Percentiles rank a stretch among this genome's conserved stretches.
Conservation (phyloP, 2,329 filamentous ascomycete species). For the Ascochyta lentis region DNA sequence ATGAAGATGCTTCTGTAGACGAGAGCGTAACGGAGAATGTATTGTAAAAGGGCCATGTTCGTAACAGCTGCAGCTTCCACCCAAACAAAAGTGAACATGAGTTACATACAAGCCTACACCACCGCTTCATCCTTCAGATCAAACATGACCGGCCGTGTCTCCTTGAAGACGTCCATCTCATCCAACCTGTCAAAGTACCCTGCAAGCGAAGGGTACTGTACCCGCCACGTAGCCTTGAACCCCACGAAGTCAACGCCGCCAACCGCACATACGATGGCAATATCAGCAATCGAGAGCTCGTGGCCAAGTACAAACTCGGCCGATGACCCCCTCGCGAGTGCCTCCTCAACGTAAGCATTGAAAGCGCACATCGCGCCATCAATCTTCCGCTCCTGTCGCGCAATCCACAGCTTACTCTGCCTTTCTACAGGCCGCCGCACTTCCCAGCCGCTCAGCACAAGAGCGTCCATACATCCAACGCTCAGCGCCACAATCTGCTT, state of each 20-base stretch:
- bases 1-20: no score
- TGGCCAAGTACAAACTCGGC: slow-evolving; percentile 14
- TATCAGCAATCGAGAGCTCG: slow-evolving; percentile 22
- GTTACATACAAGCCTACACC: background rate
- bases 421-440: slow-evolving; percentile 7
- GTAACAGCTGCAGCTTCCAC: no score
- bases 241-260: slow-evolving; percentile 12
- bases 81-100: no score
- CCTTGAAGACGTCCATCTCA: slow-evolving; percentile 15
- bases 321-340: background rate
- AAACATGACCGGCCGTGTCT: slow-evolving; percentile 28
- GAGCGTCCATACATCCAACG: slow-evolving; percentile 22
- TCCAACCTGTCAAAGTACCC: slow-evolving; percentile 18
- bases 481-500: slow-evolving; percentile 23
- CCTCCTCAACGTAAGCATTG: slow-evolving; percentile 6
- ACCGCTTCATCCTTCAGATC: slow-evolving; percentile 17
- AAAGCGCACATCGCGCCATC: slow-evolving; percentile 21
- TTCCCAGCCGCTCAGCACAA: slow-evolving; percentile 20
- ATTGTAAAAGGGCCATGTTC: no score
- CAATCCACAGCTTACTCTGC: slow-evolving; percentile 19
- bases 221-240: slow-evolving; percentile 12
- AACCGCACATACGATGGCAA: slow-evolving; percentile 20
- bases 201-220: slow-evolving; percentile 13
- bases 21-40: no score
- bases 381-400: slow-evolving; percentile 23